Evolutionary conservation across 805 yeast genomes (phyloP), one percentile per base, ranked within the genome.

Genomic region (Pichia cephalocereana): DNA sequence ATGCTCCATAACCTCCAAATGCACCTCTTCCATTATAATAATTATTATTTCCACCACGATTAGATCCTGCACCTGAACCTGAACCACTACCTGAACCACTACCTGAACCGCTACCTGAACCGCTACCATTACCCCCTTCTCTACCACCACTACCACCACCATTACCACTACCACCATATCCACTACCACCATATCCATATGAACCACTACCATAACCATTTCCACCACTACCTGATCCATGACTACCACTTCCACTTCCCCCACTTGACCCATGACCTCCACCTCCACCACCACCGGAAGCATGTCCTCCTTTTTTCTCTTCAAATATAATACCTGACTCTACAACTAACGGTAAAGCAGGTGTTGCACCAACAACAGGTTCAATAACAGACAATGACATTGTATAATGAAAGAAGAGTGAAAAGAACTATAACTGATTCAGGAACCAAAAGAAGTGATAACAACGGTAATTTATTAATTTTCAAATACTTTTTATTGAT

Each of bases 241-340:
- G 40, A 14, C 48, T 44, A 10, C 37, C 11, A 31, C 34, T 4
- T n/a, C 15, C 12, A 28, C 32, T 6, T 6, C 26, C 36, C 34
- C 70, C 68, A 38, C 40, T 19, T 9, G 17, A 12, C 1, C 37
- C 7, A 18, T 19, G 6, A 5, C 17, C 11, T 14, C 36, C 34
- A 23, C 19, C 38, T 32, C 70, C n/a, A n/a, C n/a, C 69, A 26
- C 19, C n/a, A 26, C 42, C 34, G 18, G 37, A 6, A 0, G 40
- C 45, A n/a, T 39, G 43, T 14, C 48, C 48, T 2, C 43, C 43
- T 14, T 34, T 45, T 40, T 45, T 45, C 2, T 23, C 42, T n/a
- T 43, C 34, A 40, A 40, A 43, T 9, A 15, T 15, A 31, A 23
- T 8, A 15, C 41, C 41, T 27, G 41, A 14, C n/a, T 40, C 41